Conservation (phyloP, 345 rosid genomes). For the Boechera stricta region DNA sequence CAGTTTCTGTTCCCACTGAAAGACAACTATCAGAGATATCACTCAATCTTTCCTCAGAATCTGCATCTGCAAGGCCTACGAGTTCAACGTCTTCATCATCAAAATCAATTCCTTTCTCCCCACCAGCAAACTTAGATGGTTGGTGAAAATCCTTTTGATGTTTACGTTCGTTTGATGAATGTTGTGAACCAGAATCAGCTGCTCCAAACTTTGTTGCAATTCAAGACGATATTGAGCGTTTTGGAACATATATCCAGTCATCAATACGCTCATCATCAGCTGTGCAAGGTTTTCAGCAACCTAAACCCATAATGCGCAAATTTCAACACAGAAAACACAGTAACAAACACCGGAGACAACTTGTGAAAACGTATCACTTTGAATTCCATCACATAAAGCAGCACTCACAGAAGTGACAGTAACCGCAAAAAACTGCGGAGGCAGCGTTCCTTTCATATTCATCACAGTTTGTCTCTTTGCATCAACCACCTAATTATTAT, state of each 20-base stretch:
- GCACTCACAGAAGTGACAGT: no score
- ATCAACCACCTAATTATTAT: no score
- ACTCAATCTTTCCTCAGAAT: conserved; percentile 88
- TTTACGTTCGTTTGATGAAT: conserved; percentile 56
- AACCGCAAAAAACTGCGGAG: no score
- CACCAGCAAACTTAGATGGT: conserved; percentile 49
- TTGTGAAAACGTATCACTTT: not conserved
- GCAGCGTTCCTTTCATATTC: no score
- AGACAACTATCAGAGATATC: conserved; percentile 92
- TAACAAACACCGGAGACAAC: not conserved
- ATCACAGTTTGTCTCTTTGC: no score
- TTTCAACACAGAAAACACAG: conserved; percentile 5
- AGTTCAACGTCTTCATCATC: conserved; percentile 44
- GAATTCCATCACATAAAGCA: not conserved
- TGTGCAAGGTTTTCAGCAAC: conserved; percentile 97
- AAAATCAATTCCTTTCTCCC: conserved; percentile 28
- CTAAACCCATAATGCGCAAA: conserved; percentile 48
- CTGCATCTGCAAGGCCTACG: not conserved
- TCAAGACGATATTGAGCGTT: conserved; percentile 90
- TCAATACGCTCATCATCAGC: conserved; percentile 92
- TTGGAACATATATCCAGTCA: conserved; percentile 96
- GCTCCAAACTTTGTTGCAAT: conserved; percentile 91
- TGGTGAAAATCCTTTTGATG: conserved; percentile 44
- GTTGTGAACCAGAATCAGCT: conserved; percentile 68
- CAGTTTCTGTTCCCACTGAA: conserved; percentile 94